phyloP scores from a whole-genome alignment of 2,329 filamentous ascomycete species.

The Phyllosticta citriasiana region DNA sequence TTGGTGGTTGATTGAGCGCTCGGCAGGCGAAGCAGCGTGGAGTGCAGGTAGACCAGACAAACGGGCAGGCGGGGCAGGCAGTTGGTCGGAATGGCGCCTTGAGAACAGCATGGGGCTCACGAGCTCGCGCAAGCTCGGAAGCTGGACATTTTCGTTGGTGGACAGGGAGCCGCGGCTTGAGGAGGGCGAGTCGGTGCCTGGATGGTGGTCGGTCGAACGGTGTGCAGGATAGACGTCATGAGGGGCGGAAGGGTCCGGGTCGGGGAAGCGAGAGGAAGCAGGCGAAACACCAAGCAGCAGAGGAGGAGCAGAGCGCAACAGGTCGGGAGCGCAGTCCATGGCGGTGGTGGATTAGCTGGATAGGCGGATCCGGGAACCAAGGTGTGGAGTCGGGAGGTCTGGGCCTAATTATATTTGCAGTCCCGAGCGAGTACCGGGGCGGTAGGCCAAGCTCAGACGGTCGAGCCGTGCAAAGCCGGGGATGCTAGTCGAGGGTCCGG shows the following conservation, averaged over 20 bases:
- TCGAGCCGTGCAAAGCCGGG: conserved; percentile 4
- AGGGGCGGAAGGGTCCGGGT: conserved; percentile 2
- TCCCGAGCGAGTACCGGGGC: conserved; percentile 6
- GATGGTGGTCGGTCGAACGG: conserved; percentile 5
- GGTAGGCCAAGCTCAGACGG: conserved; percentile 6
- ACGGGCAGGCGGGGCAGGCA: conserved; percentile 1
- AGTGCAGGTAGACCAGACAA: conserved; percentile 15
- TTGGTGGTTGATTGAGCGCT: conserved; percentile 21
- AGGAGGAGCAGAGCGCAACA: neutral
- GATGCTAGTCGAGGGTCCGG: conserved; percentile 4
- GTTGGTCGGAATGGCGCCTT: conserved; percentile 17
- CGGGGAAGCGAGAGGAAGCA: neutral
- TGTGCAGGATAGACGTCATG: neutral
- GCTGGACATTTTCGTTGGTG: conserved; percentile 13
- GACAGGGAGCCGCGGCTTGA: conserved; percentile 14
- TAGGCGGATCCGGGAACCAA: neutral
- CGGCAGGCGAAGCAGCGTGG: conserved; percentile 15
- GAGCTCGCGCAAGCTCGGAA: conserved; percentile 29
- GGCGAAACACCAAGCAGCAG: neutral
- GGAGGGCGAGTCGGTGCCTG: conserved; percentile 15
- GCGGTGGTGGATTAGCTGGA: neutral
- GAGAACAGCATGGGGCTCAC: conserved; percentile 26
- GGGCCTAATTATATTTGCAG: conserved; percentile 7
- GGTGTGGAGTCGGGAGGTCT: conserved; percentile 3
- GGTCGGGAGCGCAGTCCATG: conserved; percentile 1